Evolutionary conservation across 169 alveolate genomes (phyloP).

Genomic region (Plasmodium malariae): DNA sequence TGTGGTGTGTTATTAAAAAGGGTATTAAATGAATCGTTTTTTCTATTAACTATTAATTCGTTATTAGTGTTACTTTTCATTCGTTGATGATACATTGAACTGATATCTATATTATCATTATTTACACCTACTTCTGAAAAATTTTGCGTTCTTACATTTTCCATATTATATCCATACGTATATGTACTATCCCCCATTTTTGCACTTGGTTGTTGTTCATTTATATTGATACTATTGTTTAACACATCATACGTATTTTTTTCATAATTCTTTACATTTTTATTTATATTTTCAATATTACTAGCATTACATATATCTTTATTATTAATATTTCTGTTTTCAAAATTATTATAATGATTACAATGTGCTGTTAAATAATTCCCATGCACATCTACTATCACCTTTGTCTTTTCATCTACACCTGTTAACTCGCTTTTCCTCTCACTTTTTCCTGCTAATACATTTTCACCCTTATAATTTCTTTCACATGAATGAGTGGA

Average conservation of each 20-base stretch:
- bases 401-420: not conserved
- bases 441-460: not conserved
- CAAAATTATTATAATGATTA: not conserved
- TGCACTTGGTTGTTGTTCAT: not conserved
- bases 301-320: not conserved
- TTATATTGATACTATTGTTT: not conserved
- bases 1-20: not conserved
- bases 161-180: not conserved
- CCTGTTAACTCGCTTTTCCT: not conserved
- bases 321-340: not conserved
- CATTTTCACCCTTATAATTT: not conserved
- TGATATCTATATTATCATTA: not conserved
- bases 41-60: not conserved
- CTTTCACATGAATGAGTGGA: not conserved
- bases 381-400: not conserved
- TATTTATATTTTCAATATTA: not conserved
- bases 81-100: not conserved
- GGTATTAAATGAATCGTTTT: not conserved
- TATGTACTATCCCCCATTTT: not conserved
- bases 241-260: not conserved
- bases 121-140: not conserved
- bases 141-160: not conserved
- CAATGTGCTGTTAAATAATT: not conserved
- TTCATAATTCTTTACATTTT: not conserved
- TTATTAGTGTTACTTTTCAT: not conserved